Evolutionary conservation across 768 basidiomycete species (phyloP).

Genomic region (Tylopilus balloui): DNA sequence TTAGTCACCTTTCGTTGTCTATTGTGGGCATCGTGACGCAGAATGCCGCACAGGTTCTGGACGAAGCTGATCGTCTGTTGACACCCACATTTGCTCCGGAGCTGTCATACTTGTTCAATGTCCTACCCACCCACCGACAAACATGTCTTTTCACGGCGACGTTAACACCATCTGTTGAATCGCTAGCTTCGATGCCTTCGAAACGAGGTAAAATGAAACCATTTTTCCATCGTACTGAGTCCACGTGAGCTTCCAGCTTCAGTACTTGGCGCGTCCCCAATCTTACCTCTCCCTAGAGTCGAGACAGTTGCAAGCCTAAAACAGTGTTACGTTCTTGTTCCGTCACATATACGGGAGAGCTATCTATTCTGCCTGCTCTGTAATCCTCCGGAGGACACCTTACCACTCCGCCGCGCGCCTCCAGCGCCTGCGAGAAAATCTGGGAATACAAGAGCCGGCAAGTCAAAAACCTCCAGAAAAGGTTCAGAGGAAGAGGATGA

Average conservation of each 20-base stretch:
- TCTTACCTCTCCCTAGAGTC: constrained; percentile 43
- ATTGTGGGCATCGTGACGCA: not conserved
- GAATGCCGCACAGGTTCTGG: constrained; percentile 61
- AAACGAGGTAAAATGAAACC: constrained; percentile 80
- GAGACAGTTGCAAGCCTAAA: constrained; percentile 87
- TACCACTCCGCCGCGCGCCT: constrained; percentile 59
- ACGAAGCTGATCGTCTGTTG: constrained; percentile 93
- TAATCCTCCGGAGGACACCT: constrained; percentile 78
- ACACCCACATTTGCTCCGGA: constrained; percentile 88
- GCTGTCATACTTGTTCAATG: constrained; percentile 67
- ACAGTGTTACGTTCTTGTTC: constrained; percentile 88
- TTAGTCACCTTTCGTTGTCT: constrained; percentile 31
- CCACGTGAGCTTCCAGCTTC: constrained; percentile 50
- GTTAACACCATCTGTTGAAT: constrained; percentile 80
- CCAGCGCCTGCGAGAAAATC: constrained; percentile 39
- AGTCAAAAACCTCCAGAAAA: constrained; percentile 34
- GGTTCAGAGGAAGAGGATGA: constrained; percentile 40
- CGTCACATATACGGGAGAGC: constrained; percentile 89
- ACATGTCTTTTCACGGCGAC: constrained; percentile 98
- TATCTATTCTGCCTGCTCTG: constrained; percentile 89
- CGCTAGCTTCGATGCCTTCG: constrained; percentile 66
- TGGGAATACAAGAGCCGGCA: constrained; percentile 27
- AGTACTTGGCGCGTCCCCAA: not conserved
- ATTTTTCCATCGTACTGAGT: constrained; percentile 77
- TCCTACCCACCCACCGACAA: constrained; percentile 82